Percentiles rank a stretch among this genome's conserved stretches.
Conservation (phyloP, 1,284 basidiomycete genomes). For the Porodaedalea pini region DNA sequence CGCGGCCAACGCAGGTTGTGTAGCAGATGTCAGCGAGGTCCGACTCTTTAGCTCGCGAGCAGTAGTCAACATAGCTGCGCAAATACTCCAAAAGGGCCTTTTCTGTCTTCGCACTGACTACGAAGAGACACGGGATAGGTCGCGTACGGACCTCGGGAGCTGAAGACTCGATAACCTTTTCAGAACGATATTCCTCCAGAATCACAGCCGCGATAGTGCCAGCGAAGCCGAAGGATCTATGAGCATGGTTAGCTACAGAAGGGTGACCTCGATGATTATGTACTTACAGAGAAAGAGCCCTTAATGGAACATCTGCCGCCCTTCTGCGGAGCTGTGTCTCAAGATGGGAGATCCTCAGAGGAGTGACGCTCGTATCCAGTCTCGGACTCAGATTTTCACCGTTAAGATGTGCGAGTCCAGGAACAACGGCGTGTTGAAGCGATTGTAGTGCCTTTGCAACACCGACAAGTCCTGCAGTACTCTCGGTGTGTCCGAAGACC, state of each 20-base stretch:
- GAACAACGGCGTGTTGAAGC: slow-evolving; percentile 28
- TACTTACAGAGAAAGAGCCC: slow-evolving; percentile 33
- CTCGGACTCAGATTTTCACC: slow-evolving; percentile 33
- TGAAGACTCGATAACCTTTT: background rate
- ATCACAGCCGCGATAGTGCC: slow-evolving; percentile 35
- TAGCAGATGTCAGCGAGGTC: slow-evolving; percentile 34
- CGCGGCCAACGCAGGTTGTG: slow-evolving; percentile 35
- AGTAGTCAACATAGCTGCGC: slow-evolving; percentile 32
- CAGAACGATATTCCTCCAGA: slow-evolving; percentile 28
- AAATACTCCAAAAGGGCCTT: slow-evolving; percentile 31
- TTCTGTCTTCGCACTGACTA: slow-evolving; percentile 34
- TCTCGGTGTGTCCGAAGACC: slow-evolving; percentile 35
- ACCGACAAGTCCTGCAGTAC: slow-evolving; percentile 33
- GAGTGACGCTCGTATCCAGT: slow-evolving; percentile 32
- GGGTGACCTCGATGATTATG: background rate
- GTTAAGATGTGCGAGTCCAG: slow-evolving; percentile 33
- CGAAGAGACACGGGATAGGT: slow-evolving; percentile 27
- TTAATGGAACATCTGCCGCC: slow-evolving; percentile 4
- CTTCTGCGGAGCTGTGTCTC: background rate
- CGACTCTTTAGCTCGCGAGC: slow-evolving; percentile 24
- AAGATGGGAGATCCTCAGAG: slow-evolving; percentile 23
- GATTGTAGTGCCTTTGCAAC: slow-evolving; percentile 31
- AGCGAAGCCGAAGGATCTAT: slow-evolving; percentile 36
- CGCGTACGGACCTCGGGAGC: background rate
- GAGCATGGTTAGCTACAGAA: background rate